Evolutionary conservation across 1,284 basidiomycete genomes (phyloP).

Genomic region (Boletus smithii): DNA sequence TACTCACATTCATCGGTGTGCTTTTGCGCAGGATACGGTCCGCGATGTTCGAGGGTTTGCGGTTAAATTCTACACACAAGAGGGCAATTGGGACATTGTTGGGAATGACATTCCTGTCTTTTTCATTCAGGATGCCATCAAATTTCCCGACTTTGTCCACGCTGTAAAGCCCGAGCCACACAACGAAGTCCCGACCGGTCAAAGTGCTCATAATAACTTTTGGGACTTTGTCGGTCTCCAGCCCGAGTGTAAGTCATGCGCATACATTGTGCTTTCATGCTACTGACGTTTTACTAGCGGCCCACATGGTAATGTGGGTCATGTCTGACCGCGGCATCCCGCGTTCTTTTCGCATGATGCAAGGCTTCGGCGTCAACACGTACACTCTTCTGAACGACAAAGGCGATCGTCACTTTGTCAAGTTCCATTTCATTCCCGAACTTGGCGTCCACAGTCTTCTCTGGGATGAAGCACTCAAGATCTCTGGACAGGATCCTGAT

Average conservation of each 20-base stretch:
- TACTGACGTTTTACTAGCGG: slow-evolving; percentile 40
- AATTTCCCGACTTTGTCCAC: slow-evolving; percentile 82
- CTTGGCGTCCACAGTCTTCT: slow-evolving; percentile 78
- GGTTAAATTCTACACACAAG: slow-evolving; percentile 73
- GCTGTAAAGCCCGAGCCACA: slow-evolving; percentile 80
- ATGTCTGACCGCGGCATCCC: slow-evolving; percentile 83
- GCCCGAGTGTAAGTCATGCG: slow-evolving; percentile 48
- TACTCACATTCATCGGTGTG: not conserved
- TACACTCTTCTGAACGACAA: slow-evolving; percentile 67
- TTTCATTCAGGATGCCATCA: slow-evolving; percentile 82
- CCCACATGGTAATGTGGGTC: slow-evolving; percentile 81
- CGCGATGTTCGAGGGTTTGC: slow-evolving; percentile 86
- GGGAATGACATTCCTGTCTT: slow-evolving; percentile 79
- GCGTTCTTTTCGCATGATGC: slow-evolving; percentile 81
- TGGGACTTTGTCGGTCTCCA: slow-evolving; percentile 77
- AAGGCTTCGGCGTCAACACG: slow-evolving; percentile 84
- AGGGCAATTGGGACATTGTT: slow-evolving; percentile 83
- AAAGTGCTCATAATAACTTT: slow-evolving; percentile 77
- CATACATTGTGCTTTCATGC: not conserved
- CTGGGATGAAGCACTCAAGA: slow-evolving; percentile 86
- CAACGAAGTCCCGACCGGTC: slow-evolving; percentile 64
- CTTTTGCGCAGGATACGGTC: slow-evolving; percentile 56
- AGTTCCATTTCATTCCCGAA: slow-evolving; percentile 82
- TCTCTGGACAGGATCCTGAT: slow-evolving; percentile 77
- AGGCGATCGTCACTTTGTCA: slow-evolving; percentile 74